Evolutionary conservation across 495 filamentous ascomycete genomes (phyloP).

Genomic region (Lasiosphaeris hirsuta): DNA sequence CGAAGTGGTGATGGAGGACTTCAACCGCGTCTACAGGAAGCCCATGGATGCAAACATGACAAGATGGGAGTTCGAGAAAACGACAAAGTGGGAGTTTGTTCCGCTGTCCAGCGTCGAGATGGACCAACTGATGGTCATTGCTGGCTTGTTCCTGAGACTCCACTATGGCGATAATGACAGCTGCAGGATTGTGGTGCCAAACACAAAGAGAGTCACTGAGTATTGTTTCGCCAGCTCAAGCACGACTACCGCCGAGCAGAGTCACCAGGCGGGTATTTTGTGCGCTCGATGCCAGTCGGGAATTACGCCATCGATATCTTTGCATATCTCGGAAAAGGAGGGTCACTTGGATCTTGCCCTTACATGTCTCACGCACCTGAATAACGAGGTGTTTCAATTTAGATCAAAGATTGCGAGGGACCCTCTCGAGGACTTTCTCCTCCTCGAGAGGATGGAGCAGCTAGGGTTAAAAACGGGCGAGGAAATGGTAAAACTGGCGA

Average conservation of each 20-base stretch:
- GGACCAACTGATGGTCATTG: constrained; percentile 16
- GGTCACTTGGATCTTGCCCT: constrained; percentile 20
- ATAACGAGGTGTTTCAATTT: neutral
- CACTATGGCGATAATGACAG: neutral
- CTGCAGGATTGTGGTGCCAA: neutral
- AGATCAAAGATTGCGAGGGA: neutral
- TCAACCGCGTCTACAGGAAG: constrained; percentile 15
- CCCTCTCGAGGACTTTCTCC: neutral
- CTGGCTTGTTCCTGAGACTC: constrained; percentile 14
- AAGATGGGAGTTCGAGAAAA: too few relatives aligned
- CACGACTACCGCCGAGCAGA: too few relatives aligned
- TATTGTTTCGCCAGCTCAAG: constrained; percentile 17
- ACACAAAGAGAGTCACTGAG: constrained; percentile 4
- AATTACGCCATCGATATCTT: neutral
- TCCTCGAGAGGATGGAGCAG: neutral
- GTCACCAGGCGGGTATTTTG: neutral
- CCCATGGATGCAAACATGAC: neutral
- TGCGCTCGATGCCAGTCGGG: constrained; percentile 18
- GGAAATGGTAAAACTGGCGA: neutral
- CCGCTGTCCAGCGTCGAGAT: constrained; percentile 9
- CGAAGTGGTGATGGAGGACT: constrained; percentile 25
- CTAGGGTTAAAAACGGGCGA: neutral
- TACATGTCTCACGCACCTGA: constrained; percentile 13
- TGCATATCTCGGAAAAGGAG: constrained; percentile 15
- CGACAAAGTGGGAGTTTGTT: too few relatives aligned